Evolutionary conservation across 1,284 basidiomycete species (phyloP).

Genomic region (Sphagnurus paluster): DNA sequence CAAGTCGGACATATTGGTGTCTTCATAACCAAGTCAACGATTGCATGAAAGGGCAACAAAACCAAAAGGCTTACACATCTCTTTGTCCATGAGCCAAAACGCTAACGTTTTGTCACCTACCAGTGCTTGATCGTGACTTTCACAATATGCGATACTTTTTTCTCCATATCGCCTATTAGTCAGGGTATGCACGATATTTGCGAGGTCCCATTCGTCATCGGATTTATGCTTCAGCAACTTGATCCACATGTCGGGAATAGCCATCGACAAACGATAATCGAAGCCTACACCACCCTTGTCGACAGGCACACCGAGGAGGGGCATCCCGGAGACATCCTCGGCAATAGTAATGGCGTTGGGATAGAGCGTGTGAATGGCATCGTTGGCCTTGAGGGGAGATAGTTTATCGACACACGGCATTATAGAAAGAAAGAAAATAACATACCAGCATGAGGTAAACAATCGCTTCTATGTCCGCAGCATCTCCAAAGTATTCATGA

Average conservation of each 20-base stretch:
- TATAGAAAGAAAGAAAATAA: conserved; percentile 17
- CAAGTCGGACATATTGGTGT: conserved; percentile 95
- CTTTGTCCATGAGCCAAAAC: conserved; percentile 99
- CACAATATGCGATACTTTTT: conserved; percentile 93
- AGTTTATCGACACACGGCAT: conserved; percentile 1
- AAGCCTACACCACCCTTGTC: conserved; percentile 90
- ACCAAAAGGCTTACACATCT: conserved; percentile 78
- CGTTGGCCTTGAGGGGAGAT: conserved; percentile 74
- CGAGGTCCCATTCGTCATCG: conserved; percentile 91
- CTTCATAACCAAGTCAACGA: conserved; percentile 38
- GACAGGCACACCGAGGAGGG: conserved; percentile 84
- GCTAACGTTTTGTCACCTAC: conserved; percentile 98
- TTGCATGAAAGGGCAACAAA: not conserved
- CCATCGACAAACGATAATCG: conserved; percentile 98
- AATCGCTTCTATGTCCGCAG: conserved; percentile 86
- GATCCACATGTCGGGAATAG: conserved; percentile 99
- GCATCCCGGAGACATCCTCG: conserved; percentile 99
- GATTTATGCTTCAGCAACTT: conserved; percentile 92
- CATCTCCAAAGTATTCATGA: conserved; percentile 94
- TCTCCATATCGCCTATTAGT: conserved; percentile 90
- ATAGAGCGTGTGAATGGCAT: conserved; percentile 82
- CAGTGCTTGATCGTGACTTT: conserved; percentile 96
- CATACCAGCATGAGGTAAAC: conserved; percentile 95
- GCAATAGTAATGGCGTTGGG: conserved; percentile 89
- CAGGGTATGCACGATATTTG: conserved; percentile 86